A percentile compares a stretch with the other conserved stretches of the same genome.
Evolutionary conservation across 1,284 basidiomycete genomes (phyloP).

Genomic region (Malassezia furfur): DNA sequence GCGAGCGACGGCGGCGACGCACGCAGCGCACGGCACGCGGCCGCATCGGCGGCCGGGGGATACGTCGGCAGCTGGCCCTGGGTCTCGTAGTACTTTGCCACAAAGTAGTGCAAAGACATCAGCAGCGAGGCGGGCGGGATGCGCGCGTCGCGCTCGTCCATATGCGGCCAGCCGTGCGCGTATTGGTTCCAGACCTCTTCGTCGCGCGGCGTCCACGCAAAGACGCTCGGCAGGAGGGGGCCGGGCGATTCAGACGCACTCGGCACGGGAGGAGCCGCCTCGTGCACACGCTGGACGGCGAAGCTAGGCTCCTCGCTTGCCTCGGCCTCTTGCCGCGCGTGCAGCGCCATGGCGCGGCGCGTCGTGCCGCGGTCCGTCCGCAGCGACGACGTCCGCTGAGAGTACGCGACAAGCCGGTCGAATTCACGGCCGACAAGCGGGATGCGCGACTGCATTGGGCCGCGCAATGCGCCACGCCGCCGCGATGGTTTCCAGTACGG

Average conservation of each 20-base stretch:
- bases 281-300: too few species aligned
- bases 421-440: constrained; percentile 4
- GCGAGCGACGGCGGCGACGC: neutral
- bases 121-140: neutral
- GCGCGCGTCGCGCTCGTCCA: neutral
- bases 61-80: neutral
- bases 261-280: too few species aligned
- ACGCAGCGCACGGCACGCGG: neutral
- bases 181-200: neutral
- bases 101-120: constrained; percentile 13
- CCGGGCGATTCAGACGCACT: too few species aligned
- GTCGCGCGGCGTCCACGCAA: constrained; percentile 6
- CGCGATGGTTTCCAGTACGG: constrained; percentile 11
- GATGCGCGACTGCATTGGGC: constrained; percentile 7
- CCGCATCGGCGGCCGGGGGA: neutral
- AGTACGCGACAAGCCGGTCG: constrained; percentile 2
- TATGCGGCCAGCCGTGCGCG: constrained; percentile 7
- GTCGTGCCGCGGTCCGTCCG: neutral
- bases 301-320: too few species aligned
- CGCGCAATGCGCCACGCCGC: neutral
- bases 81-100: constrained; percentile 4
- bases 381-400: neutral
- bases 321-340: neutral
- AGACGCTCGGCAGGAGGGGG: neutral
- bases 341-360: neutral